Evolutionary conservation across 306 rosid genomes (phyloP).

Genomic region (Lagenaria siceraria): DNA sequence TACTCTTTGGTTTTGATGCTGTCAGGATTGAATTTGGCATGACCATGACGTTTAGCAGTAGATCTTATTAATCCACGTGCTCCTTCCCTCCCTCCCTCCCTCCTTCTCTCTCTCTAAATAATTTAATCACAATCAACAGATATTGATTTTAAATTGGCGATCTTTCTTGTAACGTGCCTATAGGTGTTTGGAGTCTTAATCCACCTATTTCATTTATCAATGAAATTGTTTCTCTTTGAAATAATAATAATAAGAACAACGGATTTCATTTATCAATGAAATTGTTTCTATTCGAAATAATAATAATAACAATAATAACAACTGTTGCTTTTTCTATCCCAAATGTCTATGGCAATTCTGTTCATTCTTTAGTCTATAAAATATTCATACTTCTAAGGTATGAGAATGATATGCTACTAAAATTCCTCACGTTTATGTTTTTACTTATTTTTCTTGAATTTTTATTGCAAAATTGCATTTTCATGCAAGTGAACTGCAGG

Average conservation of each 20-base stretch:
- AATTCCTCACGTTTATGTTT: neutral
- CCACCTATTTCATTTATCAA: neutral
- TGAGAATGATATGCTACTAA: neutral
- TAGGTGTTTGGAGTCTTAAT: neutral
- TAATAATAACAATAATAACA: neutral
- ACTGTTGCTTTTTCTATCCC: neutral
- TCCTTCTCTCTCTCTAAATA: too few species aligned
- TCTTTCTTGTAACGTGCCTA: neutral
- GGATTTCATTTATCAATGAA: neutral
- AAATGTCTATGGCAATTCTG: neutral
- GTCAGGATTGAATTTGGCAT: neutral
- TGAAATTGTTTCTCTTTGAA: neutral
- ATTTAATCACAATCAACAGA: neutral
- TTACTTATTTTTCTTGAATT: neutral
- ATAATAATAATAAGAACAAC: neutral
- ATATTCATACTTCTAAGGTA: neutral
- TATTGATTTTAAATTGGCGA: neutral
- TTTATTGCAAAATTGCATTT: neutral
- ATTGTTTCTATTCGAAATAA: neutral
- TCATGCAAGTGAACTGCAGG: constrained; percentile 37
- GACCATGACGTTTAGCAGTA: neutral
- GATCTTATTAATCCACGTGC: neutral
- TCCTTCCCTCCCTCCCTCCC: too few species aligned
- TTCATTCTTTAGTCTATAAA: neutral
- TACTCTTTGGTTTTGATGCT: neutral